Evolutionary conservation across 2,329 filamentous ascomycete species (phyloP).

Genomic region (Lachnellula suecica): DNA sequence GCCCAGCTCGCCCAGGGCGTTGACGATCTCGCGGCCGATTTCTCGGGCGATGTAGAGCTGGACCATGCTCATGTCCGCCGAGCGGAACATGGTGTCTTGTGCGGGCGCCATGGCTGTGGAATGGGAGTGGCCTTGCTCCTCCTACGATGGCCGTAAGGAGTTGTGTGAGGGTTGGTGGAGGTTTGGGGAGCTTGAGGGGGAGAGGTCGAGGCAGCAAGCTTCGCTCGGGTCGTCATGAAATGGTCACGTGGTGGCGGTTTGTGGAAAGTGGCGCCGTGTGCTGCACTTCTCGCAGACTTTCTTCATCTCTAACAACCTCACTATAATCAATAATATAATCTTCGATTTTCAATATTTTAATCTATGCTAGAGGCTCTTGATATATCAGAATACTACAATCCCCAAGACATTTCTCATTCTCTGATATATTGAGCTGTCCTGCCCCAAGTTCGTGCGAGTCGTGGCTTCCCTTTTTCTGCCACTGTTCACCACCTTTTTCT

Average conservation of each 20-base stretch:
- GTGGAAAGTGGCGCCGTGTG: not conserved
- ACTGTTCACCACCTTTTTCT: not conserved
- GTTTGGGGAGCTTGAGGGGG: not conserved
- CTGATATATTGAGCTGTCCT: too few species aligned
- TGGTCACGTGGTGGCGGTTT: not conserved
- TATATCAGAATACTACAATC: too few species aligned
- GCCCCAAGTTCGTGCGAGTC: too few species aligned
- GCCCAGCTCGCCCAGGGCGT: slow-evolving; percentile 91
- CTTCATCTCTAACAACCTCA: not conserved
- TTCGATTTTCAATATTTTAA: too few species aligned
- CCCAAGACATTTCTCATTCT: too few species aligned
- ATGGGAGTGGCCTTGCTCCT: slow-evolving; percentile 16
- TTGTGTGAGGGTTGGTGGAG: not conserved
- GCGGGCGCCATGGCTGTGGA: slow-evolving; percentile 57
- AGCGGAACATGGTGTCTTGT: slow-evolving; percentile 97
- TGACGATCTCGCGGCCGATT: slow-evolving; percentile 96
- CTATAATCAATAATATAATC: too few species aligned
- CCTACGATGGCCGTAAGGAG: slow-evolving; percentile 16
- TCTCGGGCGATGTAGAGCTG: slow-evolving; percentile 99
- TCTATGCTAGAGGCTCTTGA: too few species aligned
- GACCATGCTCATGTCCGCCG: slow-evolving; percentile 99
- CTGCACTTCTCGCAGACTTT: not conserved
- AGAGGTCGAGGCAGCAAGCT: slow-evolving; percentile 3
- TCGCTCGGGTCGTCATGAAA: slow-evolving; percentile 1
- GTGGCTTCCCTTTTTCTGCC: not conserved